Base-by-base conservation (phyloP, 768 basidiomycete species). In the Serendipita sp. region DNA sequence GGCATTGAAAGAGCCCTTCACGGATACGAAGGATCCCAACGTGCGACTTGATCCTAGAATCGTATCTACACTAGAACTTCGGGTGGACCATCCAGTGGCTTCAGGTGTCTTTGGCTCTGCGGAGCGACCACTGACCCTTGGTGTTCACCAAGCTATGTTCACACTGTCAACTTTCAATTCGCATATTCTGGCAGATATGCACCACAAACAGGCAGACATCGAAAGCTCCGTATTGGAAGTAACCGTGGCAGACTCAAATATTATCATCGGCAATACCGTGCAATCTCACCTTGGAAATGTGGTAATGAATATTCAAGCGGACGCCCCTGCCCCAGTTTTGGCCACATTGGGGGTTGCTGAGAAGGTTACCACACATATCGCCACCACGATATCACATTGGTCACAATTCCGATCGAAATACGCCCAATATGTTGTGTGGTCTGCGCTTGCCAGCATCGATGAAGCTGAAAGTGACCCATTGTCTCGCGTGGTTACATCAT, bases 401-500 rank as follows among this genome's bases (percentile, higher is more conserved):
- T n/a, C 56, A 23, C 5, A 36, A n/a, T n/a, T 60, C n/a, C 28
- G 18, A 28, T 34, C 56, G 8, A 35, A 23, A 28, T 35, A 35
- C 10, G 10, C 56, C 8, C 32, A 36, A 32, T 66, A 65, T 35
- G 56, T 62, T 15, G 16, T 66, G 7, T 66, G 65, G 67, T 63
- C 62, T 2, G 67, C 66, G 34, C 35, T 69, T 35, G 56, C 67
- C 11, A 34, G n/a, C 56, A 60, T 35, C 56, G 34, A 36, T 4
- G 13, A 28, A 8, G 56, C 30, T 10, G 30, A 60, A 60, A 60
- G 56, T 60, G 88, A 92, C 70, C 87, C 89, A 5, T 77, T 90
- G 13, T 91, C 91, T 23, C 83, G 88, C 36, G 89, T 84, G 35
- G 89, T 91, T 56, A 88, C 89, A 3, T 91, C 90, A 2, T 90